A percentile compares a stretch with the other conserved stretches of the same genome.
Evolutionary conservation across 179 eudicot genomes (phyloP).

Genomic region (Monotropa hypopitys): DNA sequence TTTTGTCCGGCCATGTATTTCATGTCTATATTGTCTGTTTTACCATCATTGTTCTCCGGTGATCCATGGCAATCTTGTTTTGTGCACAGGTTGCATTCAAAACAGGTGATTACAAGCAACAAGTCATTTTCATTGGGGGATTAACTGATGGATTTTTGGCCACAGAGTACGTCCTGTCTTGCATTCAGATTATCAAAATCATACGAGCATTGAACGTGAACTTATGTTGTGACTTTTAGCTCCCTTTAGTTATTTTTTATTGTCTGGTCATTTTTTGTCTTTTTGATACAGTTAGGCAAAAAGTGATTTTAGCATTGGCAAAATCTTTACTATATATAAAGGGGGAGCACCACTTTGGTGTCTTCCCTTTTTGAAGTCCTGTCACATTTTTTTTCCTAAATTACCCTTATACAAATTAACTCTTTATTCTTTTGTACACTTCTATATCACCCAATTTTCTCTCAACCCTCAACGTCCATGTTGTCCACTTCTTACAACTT

Average conservation of each 20-base stretch:
- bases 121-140: slow-evolving; percentile 85
- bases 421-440: too few species aligned
- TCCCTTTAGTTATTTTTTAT: not conserved
- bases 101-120: slow-evolving; percentile 79
- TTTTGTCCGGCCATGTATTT: not conserved
- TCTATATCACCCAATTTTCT: too few species aligned
- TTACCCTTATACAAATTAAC: too few species aligned
- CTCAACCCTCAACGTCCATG: too few species aligned
- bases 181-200: not conserved
- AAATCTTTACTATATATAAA: too few species aligned
- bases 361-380: too few species aligned
- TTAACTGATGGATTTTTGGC: slow-evolving; percentile 91
- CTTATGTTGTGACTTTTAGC: not conserved
- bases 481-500: too few species aligned
- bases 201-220: not conserved
- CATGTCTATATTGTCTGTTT: not conserved
- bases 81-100: slow-evolving; percentile 75
- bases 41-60: not conserved
- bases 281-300: not conserved
- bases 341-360: too few species aligned
- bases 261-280: not conserved
- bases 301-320: not conserved
- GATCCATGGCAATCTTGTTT: slow-evolving; percentile 2
- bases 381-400: too few species aligned
- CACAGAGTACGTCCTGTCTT: slow-evolving; percentile 57